Percentiles rank a stretch among this genome's conserved stretches.
Evolutionary conservation across 257 asterid genomes (phyloP).

Genomic region (Rauvolfia tetraphylla): DNA sequence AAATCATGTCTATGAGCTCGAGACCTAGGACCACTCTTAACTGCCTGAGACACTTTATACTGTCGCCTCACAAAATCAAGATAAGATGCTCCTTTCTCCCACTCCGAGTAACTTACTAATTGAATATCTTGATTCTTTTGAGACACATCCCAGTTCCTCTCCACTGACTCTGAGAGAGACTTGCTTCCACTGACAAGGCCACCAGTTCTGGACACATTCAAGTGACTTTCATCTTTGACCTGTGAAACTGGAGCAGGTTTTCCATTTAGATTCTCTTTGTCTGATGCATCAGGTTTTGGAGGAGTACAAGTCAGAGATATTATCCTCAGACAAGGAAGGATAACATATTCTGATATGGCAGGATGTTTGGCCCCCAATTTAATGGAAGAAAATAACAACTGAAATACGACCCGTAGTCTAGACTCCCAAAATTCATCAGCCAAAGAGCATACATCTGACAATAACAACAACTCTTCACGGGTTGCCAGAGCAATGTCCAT

Average conservation of each 20-base stretch:
- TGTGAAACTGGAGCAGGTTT: slow-evolving; percentile 55
- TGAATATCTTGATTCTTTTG: slow-evolving; percentile 79
- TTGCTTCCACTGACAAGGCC: slow-evolving; percentile 47
- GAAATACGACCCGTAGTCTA: slow-evolving; percentile 86
- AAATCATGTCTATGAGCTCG: slow-evolving; percentile 76
- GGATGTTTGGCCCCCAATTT: slow-evolving; percentile 98
- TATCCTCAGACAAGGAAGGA: slow-evolving; percentile 92
- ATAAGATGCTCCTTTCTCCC: slow-evolving; percentile 98
- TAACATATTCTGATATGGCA: slow-evolving; percentile 94
- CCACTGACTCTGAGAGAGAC: slow-evolving; percentile 45
- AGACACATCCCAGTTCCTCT: slow-evolving; percentile 77
- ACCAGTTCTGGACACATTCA: slow-evolving; percentile 54
- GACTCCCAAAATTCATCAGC: slow-evolving; percentile 99
- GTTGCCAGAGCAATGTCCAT: slow-evolving; percentile 93
- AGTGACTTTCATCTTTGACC: slow-evolving; percentile 56
- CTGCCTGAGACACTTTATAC: slow-evolving; percentile 76
- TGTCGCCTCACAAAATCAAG: slow-evolving; percentile 99
- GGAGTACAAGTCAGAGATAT: slow-evolving; percentile 95
- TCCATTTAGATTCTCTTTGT: slow-evolving; percentile 67
- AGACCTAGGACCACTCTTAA: slow-evolving; percentile 72
- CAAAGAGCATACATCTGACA: slow-evolving; percentile 90
- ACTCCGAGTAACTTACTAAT: slow-evolving; percentile 85
- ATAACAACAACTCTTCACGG: slow-evolving; percentile 88
- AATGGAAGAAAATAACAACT: slow-evolving; percentile 86
- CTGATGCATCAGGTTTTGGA: slow-evolving; percentile 85